A percentile compares a stretch with the other conserved stretches of the same genome.
Evolutionary conservation across 129 eudicot species (phyloP).

Genomic region (Chrysanthemum lavandulifolium): DNA sequence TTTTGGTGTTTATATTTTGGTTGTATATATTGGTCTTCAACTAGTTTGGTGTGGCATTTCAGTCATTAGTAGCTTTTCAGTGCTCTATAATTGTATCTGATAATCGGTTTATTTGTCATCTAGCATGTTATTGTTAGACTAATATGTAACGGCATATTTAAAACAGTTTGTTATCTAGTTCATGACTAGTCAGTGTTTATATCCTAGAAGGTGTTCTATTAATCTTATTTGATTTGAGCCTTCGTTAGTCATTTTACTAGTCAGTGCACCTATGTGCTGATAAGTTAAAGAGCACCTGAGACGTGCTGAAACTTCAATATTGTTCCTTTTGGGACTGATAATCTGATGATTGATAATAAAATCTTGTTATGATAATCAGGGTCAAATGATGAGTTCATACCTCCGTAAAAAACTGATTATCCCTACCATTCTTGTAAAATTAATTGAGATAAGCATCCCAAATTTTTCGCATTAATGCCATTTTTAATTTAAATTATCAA

Average conservation of each 20-base stretch:
- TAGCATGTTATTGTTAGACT: neutral
- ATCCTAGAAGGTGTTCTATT: neutral
- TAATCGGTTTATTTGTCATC: no score
- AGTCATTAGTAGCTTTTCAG: neutral
- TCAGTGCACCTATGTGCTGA: neutral
- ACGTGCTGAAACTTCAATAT: no score
- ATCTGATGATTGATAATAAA: no score
- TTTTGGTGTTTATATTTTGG: neutral
- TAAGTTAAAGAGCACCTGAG: no score
- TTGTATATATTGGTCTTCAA: neutral
- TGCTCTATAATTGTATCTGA: neutral
- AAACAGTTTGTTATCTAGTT: neutral
- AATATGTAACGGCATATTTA: neutral
- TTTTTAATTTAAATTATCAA: no score
- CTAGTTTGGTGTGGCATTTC: conserved; percentile 3
- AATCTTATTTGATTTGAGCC: neutral
- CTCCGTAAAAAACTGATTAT: no score
- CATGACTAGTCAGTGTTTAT: conserved; percentile 1
- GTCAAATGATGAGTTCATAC: no score
- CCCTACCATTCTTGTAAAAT: no score
- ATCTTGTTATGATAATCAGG: no score
- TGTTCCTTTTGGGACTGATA: no score
- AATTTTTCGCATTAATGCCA: no score
- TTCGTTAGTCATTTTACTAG: neutral
- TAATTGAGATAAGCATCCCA: no score